Conservation (phyloP, 2,329 filamentous ascomycete species). For the Colletotrichum caudatum region DNA sequence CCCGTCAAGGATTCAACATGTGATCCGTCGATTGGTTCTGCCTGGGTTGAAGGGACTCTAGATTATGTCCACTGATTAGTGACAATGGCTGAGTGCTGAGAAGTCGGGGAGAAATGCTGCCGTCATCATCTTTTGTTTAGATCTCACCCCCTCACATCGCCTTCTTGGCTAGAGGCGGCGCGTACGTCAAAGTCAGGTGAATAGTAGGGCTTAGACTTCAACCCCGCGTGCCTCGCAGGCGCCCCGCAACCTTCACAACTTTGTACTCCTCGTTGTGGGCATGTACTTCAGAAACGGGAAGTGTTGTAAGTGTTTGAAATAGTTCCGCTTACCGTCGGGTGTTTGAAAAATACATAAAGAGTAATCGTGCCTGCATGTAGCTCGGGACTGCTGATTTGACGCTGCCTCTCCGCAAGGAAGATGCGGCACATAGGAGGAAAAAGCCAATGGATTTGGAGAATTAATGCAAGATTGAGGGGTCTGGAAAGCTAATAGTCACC, state of each 20-base stretch:
- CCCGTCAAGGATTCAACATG: not conserved
- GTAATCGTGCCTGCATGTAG: conserved; percentile 12
- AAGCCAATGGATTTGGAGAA: conserved; percentile 31
- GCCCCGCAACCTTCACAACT: conserved; percentile 39
- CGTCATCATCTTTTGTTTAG: conserved; percentile 21
- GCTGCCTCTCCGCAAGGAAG: conserved; percentile 6
- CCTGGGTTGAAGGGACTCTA: too few relatives aligned
- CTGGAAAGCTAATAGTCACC: conserved; percentile 30
- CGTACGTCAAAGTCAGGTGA: conserved; percentile 1
- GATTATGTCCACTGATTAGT: not conserved
- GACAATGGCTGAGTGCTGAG: not conserved
- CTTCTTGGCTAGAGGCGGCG: conserved; percentile 15
- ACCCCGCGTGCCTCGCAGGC: conserved; percentile 33
- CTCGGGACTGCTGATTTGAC: not conserved
- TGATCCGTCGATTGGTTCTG: not conserved
- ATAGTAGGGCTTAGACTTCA: conserved; percentile 27
- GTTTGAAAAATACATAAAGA: conserved; percentile 13
- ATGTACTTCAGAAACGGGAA: not conserved
- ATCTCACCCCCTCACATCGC: conserved; percentile 1
- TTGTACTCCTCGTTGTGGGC: conserved; percentile 3
- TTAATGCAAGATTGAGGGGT: conserved; percentile 33
- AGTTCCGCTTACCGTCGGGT: conserved; percentile 23
- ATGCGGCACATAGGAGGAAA: not conserved
- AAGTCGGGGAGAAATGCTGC: not conserved
- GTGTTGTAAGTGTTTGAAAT: not conserved